Conservation (phyloP, 1,284 basidiomycete genomes). For the Pholiota adiposa region DNA sequence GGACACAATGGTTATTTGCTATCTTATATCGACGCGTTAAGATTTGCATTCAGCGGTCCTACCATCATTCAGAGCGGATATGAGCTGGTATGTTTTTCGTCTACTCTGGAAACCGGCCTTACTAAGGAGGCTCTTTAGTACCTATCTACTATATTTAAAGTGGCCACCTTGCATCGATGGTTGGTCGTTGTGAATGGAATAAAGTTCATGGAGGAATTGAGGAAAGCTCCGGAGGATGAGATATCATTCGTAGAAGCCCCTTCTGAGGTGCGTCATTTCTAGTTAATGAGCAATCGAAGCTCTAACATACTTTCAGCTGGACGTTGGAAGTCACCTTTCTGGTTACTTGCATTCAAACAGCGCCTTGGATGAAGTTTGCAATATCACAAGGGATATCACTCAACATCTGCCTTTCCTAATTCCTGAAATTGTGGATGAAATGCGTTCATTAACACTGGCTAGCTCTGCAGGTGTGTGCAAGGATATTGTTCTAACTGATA, state of each 20-base stretch:
- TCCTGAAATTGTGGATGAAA: slow-evolving; percentile 15
- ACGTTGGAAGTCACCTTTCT: slow-evolving; percentile 6
- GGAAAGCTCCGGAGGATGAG: slow-evolving; percentile 27
- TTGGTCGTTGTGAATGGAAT: slow-evolving; percentile 29
- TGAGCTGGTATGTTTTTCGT: slow-evolving; percentile 18
- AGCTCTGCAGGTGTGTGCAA: slow-evolving; percentile 3
- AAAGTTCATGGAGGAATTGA: slow-evolving; percentile 30
- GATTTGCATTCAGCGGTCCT: slow-evolving; percentile 15
- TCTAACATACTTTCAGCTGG: slow-evolving; percentile 7
- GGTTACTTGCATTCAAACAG: slow-evolving; percentile 7
- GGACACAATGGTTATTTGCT: slow-evolving; percentile 15
- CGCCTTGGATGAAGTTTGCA: not conserved
- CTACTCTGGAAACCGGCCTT: not conserved
- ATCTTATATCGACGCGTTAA: slow-evolving; percentile 26
- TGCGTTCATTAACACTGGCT: not conserved
- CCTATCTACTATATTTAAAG: slow-evolving; percentile 25
- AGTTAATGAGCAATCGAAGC: no score
- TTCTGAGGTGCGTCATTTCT: slow-evolving; percentile 17
- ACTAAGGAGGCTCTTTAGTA: slow-evolving; percentile 8
- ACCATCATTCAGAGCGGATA: slow-evolving; percentile 20
- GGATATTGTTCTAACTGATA: no score
- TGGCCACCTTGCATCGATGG: slow-evolving; percentile 31
- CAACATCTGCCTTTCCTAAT: slow-evolving; percentile 18
- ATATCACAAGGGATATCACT: slow-evolving; percentile 9
- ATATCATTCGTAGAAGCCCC: slow-evolving; percentile 19